These are phyloP conservation scores for Acer saccharum DNA, from an alignment of 345 rosid genomes.

Conservation along the genomic window DNA sequence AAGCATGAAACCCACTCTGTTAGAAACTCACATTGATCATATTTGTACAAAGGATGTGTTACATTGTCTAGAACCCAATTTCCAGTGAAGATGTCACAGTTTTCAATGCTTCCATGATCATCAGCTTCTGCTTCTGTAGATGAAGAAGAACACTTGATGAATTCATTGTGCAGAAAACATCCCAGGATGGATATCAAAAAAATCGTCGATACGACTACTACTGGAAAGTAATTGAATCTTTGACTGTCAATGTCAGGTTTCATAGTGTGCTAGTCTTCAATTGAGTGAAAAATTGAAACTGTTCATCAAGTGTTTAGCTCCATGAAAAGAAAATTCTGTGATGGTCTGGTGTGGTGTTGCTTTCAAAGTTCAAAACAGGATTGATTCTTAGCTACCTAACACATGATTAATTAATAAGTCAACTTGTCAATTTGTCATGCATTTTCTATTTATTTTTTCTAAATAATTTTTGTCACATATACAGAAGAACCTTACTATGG, in stretches of 20 bases:
- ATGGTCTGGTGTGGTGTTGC: neutral
- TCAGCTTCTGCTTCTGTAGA: neutral
- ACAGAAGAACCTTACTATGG: no score
- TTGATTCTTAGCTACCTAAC: no score
- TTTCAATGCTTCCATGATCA: conserved; percentile 5
- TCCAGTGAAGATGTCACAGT: conserved; percentile 79
- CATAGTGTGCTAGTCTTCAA: conserved; percentile 1
- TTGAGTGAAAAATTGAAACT: neutral
- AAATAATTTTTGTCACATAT: no score
- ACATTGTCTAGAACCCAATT: conserved; percentile 71
- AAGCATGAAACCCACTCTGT: conserved; percentile 66
- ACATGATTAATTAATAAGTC: no score
- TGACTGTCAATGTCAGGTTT: conserved; percentile 15
- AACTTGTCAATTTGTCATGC: no score
- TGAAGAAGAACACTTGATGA: conserved; percentile 16
- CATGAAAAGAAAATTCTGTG: neutral
- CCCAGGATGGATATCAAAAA: conserved; percentile 54
- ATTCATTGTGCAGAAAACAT: conserved; percentile 39
- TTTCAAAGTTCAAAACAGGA: neutral
- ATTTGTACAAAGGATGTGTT: conserved; percentile 72
- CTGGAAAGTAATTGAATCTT: conserved; percentile 34
- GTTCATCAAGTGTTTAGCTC: neutral
- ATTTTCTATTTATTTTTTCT: no score
- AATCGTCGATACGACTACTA: conserved; percentile 27
- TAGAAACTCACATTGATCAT: conserved; percentile 72